Evolutionary conservation across 352 stramenopile genomes (phyloP), one percentile per base, ranked within the genome.

Genomic region (Blastocystis sp.): DNA sequence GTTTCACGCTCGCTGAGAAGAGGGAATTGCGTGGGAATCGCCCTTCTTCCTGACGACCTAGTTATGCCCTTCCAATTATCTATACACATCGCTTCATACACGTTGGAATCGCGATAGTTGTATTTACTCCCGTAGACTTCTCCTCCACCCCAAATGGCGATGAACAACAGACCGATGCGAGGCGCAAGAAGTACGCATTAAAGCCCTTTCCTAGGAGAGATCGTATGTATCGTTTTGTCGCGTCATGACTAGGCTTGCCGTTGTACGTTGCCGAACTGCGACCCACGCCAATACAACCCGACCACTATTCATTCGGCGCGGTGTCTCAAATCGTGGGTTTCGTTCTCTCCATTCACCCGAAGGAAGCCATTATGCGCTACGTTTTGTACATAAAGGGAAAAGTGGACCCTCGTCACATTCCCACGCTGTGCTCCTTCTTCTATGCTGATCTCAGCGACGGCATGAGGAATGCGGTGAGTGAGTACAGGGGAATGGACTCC

Each of bases 301-400:
- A 74, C 24, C 63, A 31, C 19, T 74, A 31, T 24, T 26, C 35
- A 16, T 50, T 74, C 10, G 10, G n/a, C 19, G 63, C 31, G 39
- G 31, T 13, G 24, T 26, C 19, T 50, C 31, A 74, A 10, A 31
- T 74, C 45, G 63, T 74, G 16, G 39, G 19, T 19, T 24, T 74
- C 13, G 9, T 13, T 26, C 1, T 10, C n/a, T 6, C 2, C 19
- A 26, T 24, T 45, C 10, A 33, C 2, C 6, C 3, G 19, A 21
- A 74, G 63, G 37, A 74, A 74, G n/a, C 31, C 12, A 74, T 74
- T 41, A 37, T 74, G 16, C 63, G 35, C 45, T 31, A 37, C 16
- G 29, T 41, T 33, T 24, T 74, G 24, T 74, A 74, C 4, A 31
- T 74, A 12, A 35, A 74, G 31, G 63, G 63, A 45, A 24, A 31